Evolutionary conservation across 1,284 basidiomycete species (phyloP).

Genomic region (Limonomyces culmigenus): DNA sequence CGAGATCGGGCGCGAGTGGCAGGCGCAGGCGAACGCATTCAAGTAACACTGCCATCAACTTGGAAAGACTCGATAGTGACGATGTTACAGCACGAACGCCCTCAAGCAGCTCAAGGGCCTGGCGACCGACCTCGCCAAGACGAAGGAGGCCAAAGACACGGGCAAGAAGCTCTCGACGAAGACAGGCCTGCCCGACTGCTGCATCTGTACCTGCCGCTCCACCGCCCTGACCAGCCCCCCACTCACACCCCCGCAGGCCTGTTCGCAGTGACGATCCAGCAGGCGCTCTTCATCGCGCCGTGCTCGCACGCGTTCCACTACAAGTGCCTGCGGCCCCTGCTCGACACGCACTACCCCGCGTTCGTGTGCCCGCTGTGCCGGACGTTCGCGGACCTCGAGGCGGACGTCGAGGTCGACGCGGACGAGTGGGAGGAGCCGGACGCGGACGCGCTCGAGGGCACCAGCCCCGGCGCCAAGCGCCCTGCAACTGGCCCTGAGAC

Average conservation of each 20-base stretch:
- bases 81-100: constrained; percentile 43
- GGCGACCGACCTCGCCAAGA: constrained; percentile 21
- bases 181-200: constrained; percentile 71
- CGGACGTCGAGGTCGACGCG: constrained; percentile 75
- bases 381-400: constrained; percentile 87
- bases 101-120: constrained; percentile 69
- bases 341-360: constrained; percentile 78
- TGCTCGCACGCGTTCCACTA: constrained; percentile 97
- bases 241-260: constrained; percentile 33
- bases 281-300: constrained; percentile 93
- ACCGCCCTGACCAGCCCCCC: not conserved
- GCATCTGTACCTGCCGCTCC: constrained; percentile 56
- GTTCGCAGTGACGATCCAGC: constrained; percentile 86
- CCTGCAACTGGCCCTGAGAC: constrained; percentile 23
- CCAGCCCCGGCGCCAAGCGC: constrained; percentile 17
- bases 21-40: constrained; percentile 79
- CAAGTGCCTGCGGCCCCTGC: constrained; percentile 90
- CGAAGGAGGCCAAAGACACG: constrained; percentile 7
- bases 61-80: not conserved
- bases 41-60: constrained; percentile 45
- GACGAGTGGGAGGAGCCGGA: constrained; percentile 13
- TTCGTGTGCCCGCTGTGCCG: constrained; percentile 93
- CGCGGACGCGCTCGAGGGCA: not conserved
- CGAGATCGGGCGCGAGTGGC: constrained; percentile 86
- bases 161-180: constrained; percentile 23